Conservation (phyloP, 768 basidiomycete species). For the Crassisporium funariophilum region DNA sequence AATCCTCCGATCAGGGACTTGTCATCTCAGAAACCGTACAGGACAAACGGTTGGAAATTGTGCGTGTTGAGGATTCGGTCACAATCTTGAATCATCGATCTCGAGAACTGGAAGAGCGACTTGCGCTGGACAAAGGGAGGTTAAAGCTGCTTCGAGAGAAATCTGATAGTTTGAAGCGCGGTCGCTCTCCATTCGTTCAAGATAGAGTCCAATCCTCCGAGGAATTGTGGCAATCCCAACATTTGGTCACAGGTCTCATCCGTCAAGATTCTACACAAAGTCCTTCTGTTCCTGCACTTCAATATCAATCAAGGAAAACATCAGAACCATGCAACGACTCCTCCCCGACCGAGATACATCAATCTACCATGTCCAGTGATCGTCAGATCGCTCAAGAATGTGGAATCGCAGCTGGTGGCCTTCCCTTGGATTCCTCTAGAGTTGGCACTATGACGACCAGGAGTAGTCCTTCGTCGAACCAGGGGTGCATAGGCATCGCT, state of each 20-base stretch:
- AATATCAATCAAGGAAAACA: no score
- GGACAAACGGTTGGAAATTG: slow-evolving; percentile 60
- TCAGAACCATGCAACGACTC: no score
- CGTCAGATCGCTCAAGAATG: no score
- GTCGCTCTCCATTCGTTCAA: slow-evolving; percentile 33
- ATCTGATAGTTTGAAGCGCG: slow-evolving; percentile 51
- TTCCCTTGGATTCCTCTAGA: no score
- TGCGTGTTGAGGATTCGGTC: slow-evolving; percentile 67
- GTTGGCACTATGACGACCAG: no score
- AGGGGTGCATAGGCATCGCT: no score
- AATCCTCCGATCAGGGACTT: slow-evolving; percentile 53
- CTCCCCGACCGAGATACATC: no score
- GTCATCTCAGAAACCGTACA: slow-evolving; percentile 56
- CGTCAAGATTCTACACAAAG: not conserved
- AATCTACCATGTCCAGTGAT: no score
- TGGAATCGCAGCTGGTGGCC: no score
- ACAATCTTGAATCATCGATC: slow-evolving; percentile 63
- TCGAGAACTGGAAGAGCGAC: slow-evolving; percentile 71
- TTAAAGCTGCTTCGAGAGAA: slow-evolving; percentile 61
- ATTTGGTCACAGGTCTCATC: not conserved
- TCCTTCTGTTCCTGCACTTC: no score
- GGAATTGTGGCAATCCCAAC: no score
- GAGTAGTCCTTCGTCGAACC: no score
- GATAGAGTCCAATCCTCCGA: not conserved
- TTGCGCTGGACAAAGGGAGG: slow-evolving; percentile 63